Evolutionary conservation across 2,329 filamentous ascomycete genomes (phyloP), one percentile per base, ranked within the genome.

Genomic region (Aspergillus novoparasiticus): DNA sequence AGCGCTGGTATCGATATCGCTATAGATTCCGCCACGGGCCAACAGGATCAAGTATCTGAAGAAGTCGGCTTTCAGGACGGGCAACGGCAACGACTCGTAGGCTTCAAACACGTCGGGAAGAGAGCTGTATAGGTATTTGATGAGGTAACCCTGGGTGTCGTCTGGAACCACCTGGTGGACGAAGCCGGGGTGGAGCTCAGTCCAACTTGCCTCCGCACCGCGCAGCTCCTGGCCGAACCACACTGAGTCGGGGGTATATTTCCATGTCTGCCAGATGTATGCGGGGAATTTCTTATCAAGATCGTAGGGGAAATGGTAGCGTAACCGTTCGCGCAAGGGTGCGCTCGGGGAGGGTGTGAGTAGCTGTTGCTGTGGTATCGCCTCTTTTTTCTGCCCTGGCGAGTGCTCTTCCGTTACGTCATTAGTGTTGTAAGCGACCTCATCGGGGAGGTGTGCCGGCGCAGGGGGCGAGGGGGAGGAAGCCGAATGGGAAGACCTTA

Each of bases 231-330:
- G 87, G 12, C 79, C 80, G 75, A 99, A 99, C 65, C 91, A 85
- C 57, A 87, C 84, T 26, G 92, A 90, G 1, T 89, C 86, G 0
- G 94, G 94, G 0, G 88, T 91, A 73, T 88, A 90, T 78, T 96
- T 97, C 95, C 95, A 99, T 16, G 95, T 99, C 84, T 99, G 95
- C 95, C 95, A 99, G 75, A 99, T 96, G 82, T 97, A 98, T 61
- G 93, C 94, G 3, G 95, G 95, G 78, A 98, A 98, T 78, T 94
- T 96, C 70, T 84, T 80, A 73, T 93, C 88, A 66, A 94, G 85
- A 73, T 97, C 91, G 83, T 98, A 99, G 23, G 94, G 93, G 79
- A 95, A 98, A 71, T 96, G 91, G 82, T 96, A 97, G 58, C 89
- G 90, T 62, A 99, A 87, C 80, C 95, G 86, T 67, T 97, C 82